Evolutionary conservation across 2,329 filamentous ascomycete species (phyloP), one percentile per base, ranked within the genome.

Genomic region (Cyphellophora europaea): DNA sequence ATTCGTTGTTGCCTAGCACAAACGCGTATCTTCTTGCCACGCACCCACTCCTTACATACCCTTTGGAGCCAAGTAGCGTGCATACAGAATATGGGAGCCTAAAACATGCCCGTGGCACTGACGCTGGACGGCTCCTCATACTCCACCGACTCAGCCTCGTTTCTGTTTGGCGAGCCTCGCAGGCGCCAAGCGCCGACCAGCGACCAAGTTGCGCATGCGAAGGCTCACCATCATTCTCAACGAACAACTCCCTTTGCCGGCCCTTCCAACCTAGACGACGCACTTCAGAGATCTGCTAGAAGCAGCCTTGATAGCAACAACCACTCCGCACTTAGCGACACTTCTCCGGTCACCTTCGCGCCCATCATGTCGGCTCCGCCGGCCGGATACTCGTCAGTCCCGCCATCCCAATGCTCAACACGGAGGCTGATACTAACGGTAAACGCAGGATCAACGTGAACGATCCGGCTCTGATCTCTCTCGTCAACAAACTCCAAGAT

Each of bases 401-500:
- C 28, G 21, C 21, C 21, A 25, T 38, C 36, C 43, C 49, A 38
- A 46, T 42, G 42, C 44, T 48, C 42, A 37, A 48, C n/a, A 8
- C 21, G 42, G 46, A 23, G 30, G 35, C 28, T 31, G n/a, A 12
- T n/a, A 50, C 47, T 41, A 33, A 40, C 40, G 35, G 28, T 47
- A 37, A 27, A 16, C 39, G 49, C 55, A 81, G 77, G 51, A 79
- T 81, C 59, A 82, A 81, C 57, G 77, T 82, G 42, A 82, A 82
- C 56, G 77, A 82, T 53, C 77, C 77, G 16, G 69, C 69, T 47
- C 67, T 82, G 51, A 82, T 82, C 53, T 79, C 77, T 19, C 82
- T 96, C 52, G 91, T 98, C 59, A 98, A 98, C 72, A 96, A 93
- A 71, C 79, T 98, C 31, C 91, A 98, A 62, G 91, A 98, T 85